Evolutionary conservation across 495 filamentous ascomycete genomes (phyloP), one percentile per base, ranked within the genome.

Genomic region (Immersiella caudata): DNA sequence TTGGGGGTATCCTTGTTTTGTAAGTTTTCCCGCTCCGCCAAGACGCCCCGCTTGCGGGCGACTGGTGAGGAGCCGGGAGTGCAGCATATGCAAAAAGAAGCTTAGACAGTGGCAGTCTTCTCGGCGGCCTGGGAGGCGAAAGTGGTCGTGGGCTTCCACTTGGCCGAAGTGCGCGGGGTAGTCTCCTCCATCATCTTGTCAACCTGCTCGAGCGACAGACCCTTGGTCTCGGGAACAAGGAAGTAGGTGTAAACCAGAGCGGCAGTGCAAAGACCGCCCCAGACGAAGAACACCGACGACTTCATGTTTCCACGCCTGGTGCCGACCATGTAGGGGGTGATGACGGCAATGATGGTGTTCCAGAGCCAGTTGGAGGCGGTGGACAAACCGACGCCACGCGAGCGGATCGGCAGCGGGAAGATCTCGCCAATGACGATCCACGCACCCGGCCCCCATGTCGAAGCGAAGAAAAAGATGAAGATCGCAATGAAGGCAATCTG

Each of bases 351-450:
- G 55, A 86, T 88, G 77, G 83, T 89, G 82, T 94, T 93, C 90
- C 90, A 93, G 70, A 94, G 87, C 92, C 92, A 95, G 84, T 95
- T 95, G 73, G 88, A 91, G 65, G 91, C 88, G 57, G 92, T 94
- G 24, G 90, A 91, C 57, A 95, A 83, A 62, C 84, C 90, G 61
- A 94, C 91, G 76, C 91, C 91, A 59, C 89, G 88, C 21, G 91
- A 89, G 71, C 92, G 90, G 79, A 94, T 93, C 57, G 89, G 90
- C 46, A 95, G 86, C 26, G 91, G 91, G 87, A 88, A 95, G 81
- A 93, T 91, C 81, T 95, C 92, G 68, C 92, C 92, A 68, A 94
- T 92, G 69, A 94, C 85, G 65, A 95, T 89, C 92, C 92, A 94
- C 50, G 88, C 90, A 11, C 84, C 83, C 60, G 91, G 91, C 54